phyloP scores from a whole-genome alignment of 2,329 filamentous ascomycete genomes.

The Alternaria gansuensis region DNA sequence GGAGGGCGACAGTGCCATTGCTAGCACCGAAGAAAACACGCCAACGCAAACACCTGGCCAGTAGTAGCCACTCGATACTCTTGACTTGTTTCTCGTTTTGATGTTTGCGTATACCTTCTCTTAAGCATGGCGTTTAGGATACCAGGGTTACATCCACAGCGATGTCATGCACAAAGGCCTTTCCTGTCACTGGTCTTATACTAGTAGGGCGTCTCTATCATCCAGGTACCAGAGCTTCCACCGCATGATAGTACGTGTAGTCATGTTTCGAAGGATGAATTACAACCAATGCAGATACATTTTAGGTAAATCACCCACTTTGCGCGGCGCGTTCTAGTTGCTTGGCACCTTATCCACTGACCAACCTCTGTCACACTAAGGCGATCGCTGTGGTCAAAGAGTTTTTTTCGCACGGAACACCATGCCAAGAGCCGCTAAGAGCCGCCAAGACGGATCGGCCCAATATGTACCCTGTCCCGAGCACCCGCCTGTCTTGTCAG shows the following conservation, averaged over 20 bases:
- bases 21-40: constrained; percentile 46
- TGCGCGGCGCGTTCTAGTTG: background rate
- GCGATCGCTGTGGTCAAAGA: background rate
- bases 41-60: constrained; percentile 32
- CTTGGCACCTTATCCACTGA: background rate
- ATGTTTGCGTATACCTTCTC: constrained; percentile 11
- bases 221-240: background rate
- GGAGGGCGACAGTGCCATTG: constrained; percentile 40
- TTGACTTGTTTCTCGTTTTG: constrained; percentile 11
- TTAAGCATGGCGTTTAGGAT: constrained; percentile 36
- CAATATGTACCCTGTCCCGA: background rate
- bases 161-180: constrained; percentile 12
- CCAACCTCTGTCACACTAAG: background rate
- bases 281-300: constrained; percentile 13
- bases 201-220: constrained; percentile 3
- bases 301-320: background rate
- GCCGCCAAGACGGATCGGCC: constrained; percentile 12
- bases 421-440: constrained; percentile 14
- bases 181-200: constrained; percentile 7
- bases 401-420: constrained; percentile 1
- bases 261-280: constrained; percentile 12
- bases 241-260: constrained; percentile 14
- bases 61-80: constrained; percentile 20
- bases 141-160: constrained; percentile 9
- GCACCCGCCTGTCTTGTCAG: constrained; percentile 7